Base-by-base conservation (phyloP, 1,284 basidiomycete species). In the Wallemia ichthyophaga region DNA sequence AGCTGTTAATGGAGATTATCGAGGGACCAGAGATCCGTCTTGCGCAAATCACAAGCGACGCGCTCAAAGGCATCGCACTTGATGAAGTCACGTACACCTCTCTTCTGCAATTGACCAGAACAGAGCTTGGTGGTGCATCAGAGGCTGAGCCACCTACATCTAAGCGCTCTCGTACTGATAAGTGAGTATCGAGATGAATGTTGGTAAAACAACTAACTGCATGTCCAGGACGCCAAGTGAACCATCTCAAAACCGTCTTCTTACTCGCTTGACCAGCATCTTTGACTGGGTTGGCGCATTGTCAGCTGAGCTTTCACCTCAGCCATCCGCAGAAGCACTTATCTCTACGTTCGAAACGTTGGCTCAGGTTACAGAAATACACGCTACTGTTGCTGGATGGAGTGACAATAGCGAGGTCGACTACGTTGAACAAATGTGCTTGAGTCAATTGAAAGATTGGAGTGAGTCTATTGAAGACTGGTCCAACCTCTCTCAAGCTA, bases 361-460 rank as follows among this genome's bases (percentile, higher is more conserved):
- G 37, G 79, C 76, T 61, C 76, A 75, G 57, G 74, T 87, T 3
- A 71, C 83, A 1, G 78, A 80, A 61, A 72, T 74, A 57, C 69
- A 70, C 61, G 64, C 69, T 33, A 67, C 69, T 56, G 37, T 48
- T 48, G 37, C 37, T 48, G 37, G 37, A 17, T 60, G 64, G 25
- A 66, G 70, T 37, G 62, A 63, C 59, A 67, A 64, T n/a, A 69
- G 69, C 57, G 83, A 85, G 57, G 74, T 79, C 25, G 79, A 76
- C 63, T 94, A 86, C 64, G 72, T 83, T n/a, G 81, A 87, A 66
- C 88, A 92, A 68, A 75, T 88, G 62, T 68, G 92, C 24, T 83
- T 94, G 75, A 78, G 81, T 17, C 81, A 81, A 1, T 74, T 91
- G 56, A 81, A 86, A 61, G 79, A 77, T 62, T 73, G 79, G 26